Evolutionary conservation across 345 rosid species (phyloP), one percentile per base, ranked within the genome.

Genomic region (Schrenkiella parvula): DNA sequence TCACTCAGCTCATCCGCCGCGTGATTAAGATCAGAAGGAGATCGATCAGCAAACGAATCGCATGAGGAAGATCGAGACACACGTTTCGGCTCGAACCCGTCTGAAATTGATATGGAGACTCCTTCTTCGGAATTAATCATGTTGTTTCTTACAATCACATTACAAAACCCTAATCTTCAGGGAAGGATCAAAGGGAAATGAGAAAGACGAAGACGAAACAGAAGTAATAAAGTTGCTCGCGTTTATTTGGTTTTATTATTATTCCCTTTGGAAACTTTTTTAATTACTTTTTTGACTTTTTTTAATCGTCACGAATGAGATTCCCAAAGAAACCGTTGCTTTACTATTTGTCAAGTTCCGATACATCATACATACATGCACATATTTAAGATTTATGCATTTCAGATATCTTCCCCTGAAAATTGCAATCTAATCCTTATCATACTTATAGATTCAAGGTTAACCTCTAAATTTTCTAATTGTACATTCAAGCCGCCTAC

Each of bases 11-110:
- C 60, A 23, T 70, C 81, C 29, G 56, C 52, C 48, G 70, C 47
- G 61, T 70, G 81, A 50, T 78, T 54, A 58, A 66, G 79, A 84
- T 84, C 82, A 41, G 84, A 54, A 12, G 47, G 72, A 23, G 82
- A 66, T 15, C 53, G 63, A 72, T 60, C 60, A 38, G 41, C 68
- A 68, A 39, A 64, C 3, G 52, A 54, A 17, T 77, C 66, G 6
- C 39, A 23, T 3, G 79, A 47, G 34, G 64, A 62, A 55, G 65
- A 25, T 32, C 38, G 31, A 54, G 68, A 52, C 39, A 54, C 77
- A 26, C 55, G 46, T 64, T 79, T 21, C 3, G 53, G 41, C 22
- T 66, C 26, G 14, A 64, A 29, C 32, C 52, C 66, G 11, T 68
- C 42, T 15, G 43, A 34, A 41, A 29, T 25, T 43, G 53, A 17